phyloP scores from a whole-genome alignment of 2,329 filamentous ascomycete species.

The Beauveria sp. region DNA sequence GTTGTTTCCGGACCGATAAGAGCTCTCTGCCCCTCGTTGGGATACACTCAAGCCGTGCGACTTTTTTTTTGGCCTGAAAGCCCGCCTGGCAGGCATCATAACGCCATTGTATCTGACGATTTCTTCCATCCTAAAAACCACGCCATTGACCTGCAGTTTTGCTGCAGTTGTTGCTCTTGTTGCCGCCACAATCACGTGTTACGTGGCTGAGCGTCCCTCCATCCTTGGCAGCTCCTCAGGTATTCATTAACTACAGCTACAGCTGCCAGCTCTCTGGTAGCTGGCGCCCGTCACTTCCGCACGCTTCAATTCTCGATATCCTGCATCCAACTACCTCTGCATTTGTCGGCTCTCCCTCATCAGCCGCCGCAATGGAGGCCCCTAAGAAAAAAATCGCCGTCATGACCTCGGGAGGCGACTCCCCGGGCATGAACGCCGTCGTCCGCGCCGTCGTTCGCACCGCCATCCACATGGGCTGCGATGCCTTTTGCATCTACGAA shows the following conservation, averaged over 20 bases:
- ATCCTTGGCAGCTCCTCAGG: not conserved
- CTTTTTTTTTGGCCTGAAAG: not conserved
- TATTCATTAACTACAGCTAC: not conserved
- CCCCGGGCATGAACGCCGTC: conserved; percentile 88
- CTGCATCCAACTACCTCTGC: not conserved
- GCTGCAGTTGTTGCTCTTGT: not conserved
- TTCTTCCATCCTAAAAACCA: not conserved
- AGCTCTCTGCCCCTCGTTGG: conserved; percentile 4
- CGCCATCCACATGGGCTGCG: conserved; percentile 75
- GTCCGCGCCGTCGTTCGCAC: conserved; percentile 88
- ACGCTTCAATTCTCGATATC: not conserved
- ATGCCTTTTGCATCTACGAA: conserved; percentile 78
- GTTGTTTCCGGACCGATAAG: conserved; percentile 9
- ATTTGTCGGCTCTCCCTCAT: not conserved
- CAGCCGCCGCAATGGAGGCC: conserved; percentile 20
- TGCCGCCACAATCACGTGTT: not conserved
- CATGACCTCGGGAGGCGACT: conserved; percentile 92
- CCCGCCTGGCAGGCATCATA: not conserved
- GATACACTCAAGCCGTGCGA: not conserved
- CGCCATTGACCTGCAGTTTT: not conserved
- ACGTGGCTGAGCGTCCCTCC: not conserved
- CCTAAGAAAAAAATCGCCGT: conserved; percentile 68
- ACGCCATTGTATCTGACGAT: not conserved
- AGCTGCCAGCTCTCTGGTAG: not conserved
- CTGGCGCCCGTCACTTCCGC: not conserved